Base-by-base conservation (phyloP, 2,329 filamentous ascomycete species). In the Cordyceps fumosorosea region DNA sequence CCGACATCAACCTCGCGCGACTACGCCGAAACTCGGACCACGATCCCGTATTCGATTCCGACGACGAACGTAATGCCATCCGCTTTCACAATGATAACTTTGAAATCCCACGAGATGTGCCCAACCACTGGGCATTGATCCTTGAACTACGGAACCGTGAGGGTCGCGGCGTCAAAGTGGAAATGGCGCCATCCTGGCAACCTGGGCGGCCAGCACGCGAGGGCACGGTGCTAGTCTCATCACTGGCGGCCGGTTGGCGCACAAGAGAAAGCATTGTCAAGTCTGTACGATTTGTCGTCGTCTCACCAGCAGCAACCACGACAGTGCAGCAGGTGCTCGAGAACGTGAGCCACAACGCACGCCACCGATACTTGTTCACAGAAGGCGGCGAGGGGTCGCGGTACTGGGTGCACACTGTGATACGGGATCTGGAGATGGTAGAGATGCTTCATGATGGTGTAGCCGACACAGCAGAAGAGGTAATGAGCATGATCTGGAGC, bases 301-400 rank as follows among this genome's bases (percentile, higher is more conserved):
- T 37, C 37, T 12, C 22, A 7, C 18, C 12, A 5, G n/a, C 24
- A 3, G 34, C 6, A 32, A 37, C 11, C 4, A 53, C 20, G 3
- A 60, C 58, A n/a, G 58, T 60, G 20, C 48, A 42, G 50, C 50
- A 54, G 14, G 50, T 60, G 6, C 4, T 60, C 14, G 58, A 54
- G 20, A 45, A 45, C n/a, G 32, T 60, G 16, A n/a, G 42, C 24
- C 20, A 47, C 50, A 54, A 54, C 40, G 16, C 26, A n/a, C 58
- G 58, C 3, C 58, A 60, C 50, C 58, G 58, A 40, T 60, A 60
- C 40, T 40, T 60, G 5, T 60, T 60, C 16, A 54, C 58, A 4
- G 58, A 60, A 3, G 45, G 20, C 14, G 50, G 58, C 7, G 58
- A 60, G 20, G 58, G 58, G 7, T 60, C 58, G n/a, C 50, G 58